Evolutionary conservation across 2,329 filamentous ascomycete species (phyloP).

Genomic region (Escovopsis weberi): DNA sequence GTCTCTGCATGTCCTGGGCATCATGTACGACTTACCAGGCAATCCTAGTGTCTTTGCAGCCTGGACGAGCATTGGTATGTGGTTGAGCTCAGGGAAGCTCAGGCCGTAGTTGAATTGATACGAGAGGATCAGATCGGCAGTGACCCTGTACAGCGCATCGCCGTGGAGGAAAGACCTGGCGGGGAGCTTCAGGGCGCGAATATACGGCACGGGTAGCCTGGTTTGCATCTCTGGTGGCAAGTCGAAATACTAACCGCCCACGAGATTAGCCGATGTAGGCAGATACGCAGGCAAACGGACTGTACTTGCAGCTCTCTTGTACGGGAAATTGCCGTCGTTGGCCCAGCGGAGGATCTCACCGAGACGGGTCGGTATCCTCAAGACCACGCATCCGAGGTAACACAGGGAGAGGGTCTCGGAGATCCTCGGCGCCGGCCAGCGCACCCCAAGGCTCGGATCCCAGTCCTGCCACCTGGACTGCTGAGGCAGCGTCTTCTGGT

Average conservation of each 20-base stretch:
- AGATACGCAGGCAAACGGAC: background rate
- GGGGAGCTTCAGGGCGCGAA: conserved; percentile 40
- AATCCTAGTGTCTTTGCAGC: conserved; percentile 59
- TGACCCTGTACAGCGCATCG: conserved; percentile 48
- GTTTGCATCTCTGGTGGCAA: conserved; percentile 51
- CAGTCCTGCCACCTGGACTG: conserved; percentile 25
- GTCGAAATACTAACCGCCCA: conserved; percentile 30
- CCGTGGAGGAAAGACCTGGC: conserved; percentile 26
- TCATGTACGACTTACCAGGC: conserved; percentile 40
- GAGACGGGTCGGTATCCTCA: conserved; percentile 62
- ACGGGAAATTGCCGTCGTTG: conserved; percentile 53
- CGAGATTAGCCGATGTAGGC: background rate
- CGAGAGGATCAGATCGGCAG: conserved; percentile 46
- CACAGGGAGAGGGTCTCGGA: conserved; percentile 64
- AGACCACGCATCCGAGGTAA: conserved; percentile 62
- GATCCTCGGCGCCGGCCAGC: conserved; percentile 48
- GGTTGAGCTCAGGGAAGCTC: conserved; percentile 57
- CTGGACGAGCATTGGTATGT: conserved; percentile 50
- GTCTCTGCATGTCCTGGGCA: conserved; percentile 1
- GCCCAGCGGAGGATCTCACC: conserved; percentile 60
- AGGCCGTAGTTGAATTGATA: conserved; percentile 57
- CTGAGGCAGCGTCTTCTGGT: conserved; percentile 15
- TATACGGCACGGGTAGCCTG: conserved; percentile 47
- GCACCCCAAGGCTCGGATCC: conserved; percentile 27
- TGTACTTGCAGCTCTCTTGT: conserved; percentile 47